phyloP scores from a whole-genome alignment of 805 yeast genomes.

The Spathaspora girioi region DNA sequence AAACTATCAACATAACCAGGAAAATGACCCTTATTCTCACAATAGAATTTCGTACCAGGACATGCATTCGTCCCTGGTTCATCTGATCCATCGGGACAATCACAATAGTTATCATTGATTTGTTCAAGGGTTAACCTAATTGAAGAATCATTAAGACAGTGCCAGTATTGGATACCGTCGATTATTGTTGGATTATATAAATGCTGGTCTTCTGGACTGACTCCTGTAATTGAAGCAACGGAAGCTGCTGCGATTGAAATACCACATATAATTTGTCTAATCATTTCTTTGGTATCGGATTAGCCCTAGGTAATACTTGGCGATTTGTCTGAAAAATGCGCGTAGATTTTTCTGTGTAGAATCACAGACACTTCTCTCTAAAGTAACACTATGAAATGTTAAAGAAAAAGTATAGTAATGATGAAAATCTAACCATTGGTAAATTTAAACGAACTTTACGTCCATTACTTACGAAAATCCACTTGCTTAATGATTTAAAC shows the following conservation, averaged over 20 bases:
- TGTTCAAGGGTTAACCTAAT: constrained; percentile 55
- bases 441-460: constrained; percentile 31
- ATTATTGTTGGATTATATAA: constrained; percentile 49
- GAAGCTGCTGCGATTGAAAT: constrained; percentile 1
- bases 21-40: constrained; percentile 70
- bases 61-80: constrained; percentile 96
- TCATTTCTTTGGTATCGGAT: neutral
- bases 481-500: constrained; percentile 25
- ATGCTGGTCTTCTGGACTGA: constrained; percentile 33
- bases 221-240: constrained; percentile 24
- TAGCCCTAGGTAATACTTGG: neutral
- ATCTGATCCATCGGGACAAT: constrained; percentile 97
- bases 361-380: neutral
- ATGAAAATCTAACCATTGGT: neutral
- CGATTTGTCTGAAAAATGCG: neutral
- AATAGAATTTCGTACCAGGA: constrained; percentile 51
- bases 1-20: constrained; percentile 61
- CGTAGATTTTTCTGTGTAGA: neutral
- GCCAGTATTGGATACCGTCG: constrained; percentile 43
- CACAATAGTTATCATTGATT: constrained; percentile 88
- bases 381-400: neutral
- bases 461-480: constrained; percentile 35
- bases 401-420: neutral
- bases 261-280: neutral
- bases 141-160: constrained; percentile 66